Conservation (phyloP, 768 basidiomycete species). For the Galerina marginata region DNA sequence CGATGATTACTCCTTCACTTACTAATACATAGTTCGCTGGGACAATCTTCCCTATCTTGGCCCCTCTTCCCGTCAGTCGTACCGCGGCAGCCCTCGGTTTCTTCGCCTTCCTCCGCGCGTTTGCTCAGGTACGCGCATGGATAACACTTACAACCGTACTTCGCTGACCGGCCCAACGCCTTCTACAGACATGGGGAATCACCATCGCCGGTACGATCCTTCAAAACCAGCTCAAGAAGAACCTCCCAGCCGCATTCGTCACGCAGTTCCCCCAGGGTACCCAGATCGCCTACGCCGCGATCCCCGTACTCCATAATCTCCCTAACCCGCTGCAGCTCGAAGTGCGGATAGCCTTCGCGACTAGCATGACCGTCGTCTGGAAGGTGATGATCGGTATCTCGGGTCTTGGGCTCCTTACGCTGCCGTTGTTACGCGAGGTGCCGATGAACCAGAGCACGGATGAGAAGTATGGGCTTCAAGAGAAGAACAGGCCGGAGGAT, state of each 20-base stretch:
- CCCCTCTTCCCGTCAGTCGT: conserved; percentile 43
- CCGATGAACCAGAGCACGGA: conserved; percentile 36
- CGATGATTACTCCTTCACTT: neutral
- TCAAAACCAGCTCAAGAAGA: conserved; percentile 51
- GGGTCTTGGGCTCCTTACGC: conserved; percentile 39
- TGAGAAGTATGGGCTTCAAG: conserved; percentile 34
- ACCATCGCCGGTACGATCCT: conserved; percentile 55
- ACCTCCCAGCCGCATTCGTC: conserved; percentile 46
- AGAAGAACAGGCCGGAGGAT: conserved; percentile 13
- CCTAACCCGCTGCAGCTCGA: conserved; percentile 34
- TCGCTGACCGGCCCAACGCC: too few species aligned
- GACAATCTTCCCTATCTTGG: conserved; percentile 48
- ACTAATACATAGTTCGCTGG: neutral
- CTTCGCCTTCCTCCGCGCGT: conserved; percentile 43
- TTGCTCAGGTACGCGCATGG: conserved; percentile 34
- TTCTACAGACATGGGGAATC: conserved; percentile 52
- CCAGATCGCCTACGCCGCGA: conserved; percentile 45
- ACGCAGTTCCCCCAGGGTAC: conserved; percentile 35
- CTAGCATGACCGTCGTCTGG: conserved; percentile 47
- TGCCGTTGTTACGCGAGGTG: conserved; percentile 38
- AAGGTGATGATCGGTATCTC: conserved; percentile 44
- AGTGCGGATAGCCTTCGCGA: conserved; percentile 48
- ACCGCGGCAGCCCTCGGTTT: conserved; percentile 51
- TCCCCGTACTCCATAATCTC: conserved; percentile 45
- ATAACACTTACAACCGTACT: neutral